Evolutionary conservation across 2,329 filamentous ascomycete genomes (phyloP), one percentile per base, ranked within the genome.

Genomic region (Paracoccidioides lutzii): DNA sequence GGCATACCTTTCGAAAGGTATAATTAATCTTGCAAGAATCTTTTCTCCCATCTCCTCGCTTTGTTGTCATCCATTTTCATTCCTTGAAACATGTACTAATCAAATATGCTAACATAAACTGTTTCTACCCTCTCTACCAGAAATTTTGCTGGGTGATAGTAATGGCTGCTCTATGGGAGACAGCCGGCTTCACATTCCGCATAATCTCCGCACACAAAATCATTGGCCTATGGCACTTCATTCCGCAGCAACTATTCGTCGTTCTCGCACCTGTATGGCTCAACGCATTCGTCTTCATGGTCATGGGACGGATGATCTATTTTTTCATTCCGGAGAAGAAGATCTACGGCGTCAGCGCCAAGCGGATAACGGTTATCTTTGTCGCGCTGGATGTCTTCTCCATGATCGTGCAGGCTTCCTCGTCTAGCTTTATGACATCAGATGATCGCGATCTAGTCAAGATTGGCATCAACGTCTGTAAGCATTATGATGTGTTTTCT

Each of bases 201-300:
- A 37, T 57, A 8, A 48, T 55, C 30, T 59, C 57, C 12, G 52
- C 60, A 4, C 53, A 49, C 35, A 45, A 46, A 8, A 37, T 60
- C 33, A 30, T 10, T 12, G 56, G 55, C n/a, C 33, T 56, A 12
- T 57, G 57, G 32, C 53, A 57, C 33, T 55, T 54, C 22, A 51
- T 59, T 32, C 59, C 60, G 1, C 46, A 57, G 44, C 59, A 60
- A 37, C 37, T 61, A 10, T 55, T 61, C 5, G 56, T 61, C 15
- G 55, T 60, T 28, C 59, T 61, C 3, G 55, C 60, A 14, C 60
- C 60, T 1, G 41, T 61, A 8, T 61, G 60, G 60, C 55, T 77
- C n/a, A 77, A 76, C 57, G 74, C 74, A 2, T 77, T 73, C 57
- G 69, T 70, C 32, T 76, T 76, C 63, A 75, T 77, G 71, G 65